Evolutionary conservation across 2,329 filamentous ascomycete species (phyloP).

Genomic region (Mariannaea elegans): DNA sequence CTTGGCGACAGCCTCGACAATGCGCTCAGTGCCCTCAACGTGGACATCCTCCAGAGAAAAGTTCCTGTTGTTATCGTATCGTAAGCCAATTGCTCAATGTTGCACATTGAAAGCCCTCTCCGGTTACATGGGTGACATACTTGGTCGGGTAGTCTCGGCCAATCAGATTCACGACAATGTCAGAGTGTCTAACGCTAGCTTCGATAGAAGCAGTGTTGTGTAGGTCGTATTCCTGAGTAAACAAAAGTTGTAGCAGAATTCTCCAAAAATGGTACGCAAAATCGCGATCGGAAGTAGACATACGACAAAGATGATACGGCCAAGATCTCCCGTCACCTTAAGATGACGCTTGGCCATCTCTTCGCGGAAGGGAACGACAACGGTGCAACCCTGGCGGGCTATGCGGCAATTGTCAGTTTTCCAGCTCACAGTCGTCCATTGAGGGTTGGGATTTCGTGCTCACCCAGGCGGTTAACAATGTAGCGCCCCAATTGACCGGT

Average conservation of each 20-base stretch:
- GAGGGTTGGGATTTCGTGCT: conserved; percentile 25
- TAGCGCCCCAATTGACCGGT: conserved; percentile 96
- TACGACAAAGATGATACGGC: conserved; percentile 87
- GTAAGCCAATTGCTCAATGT: conserved; percentile 30
- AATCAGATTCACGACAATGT: conserved; percentile 96
- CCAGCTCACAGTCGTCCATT: neutral
- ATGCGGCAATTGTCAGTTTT: conserved; percentile 31
- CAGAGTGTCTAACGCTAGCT: conserved; percentile 94
- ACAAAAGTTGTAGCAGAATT: conserved; percentile 28
- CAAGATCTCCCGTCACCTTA: conserved; percentile 94
- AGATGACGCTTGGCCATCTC: conserved; percentile 98
- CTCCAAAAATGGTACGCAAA: neutral
- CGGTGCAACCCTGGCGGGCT: conserved; percentile 94
- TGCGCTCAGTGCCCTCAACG: conserved; percentile 89
- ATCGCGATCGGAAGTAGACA: conserved; percentile 34
- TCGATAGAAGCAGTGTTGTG: conserved; percentile 95
- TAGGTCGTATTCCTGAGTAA: conserved; percentile 84
- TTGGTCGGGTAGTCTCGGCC: conserved; percentile 97
- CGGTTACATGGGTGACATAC: conserved; percentile 53
- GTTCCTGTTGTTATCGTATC: conserved; percentile 72
- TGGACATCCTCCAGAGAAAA: conserved; percentile 93
- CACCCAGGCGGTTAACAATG: conserved; percentile 93
- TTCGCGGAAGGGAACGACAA: conserved; percentile 92
- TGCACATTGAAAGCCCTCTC: neutral
- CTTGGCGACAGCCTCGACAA: conserved; percentile 93